Conservation (phyloP, 208 protist species). For the Angomonas ambiguus region DNA sequence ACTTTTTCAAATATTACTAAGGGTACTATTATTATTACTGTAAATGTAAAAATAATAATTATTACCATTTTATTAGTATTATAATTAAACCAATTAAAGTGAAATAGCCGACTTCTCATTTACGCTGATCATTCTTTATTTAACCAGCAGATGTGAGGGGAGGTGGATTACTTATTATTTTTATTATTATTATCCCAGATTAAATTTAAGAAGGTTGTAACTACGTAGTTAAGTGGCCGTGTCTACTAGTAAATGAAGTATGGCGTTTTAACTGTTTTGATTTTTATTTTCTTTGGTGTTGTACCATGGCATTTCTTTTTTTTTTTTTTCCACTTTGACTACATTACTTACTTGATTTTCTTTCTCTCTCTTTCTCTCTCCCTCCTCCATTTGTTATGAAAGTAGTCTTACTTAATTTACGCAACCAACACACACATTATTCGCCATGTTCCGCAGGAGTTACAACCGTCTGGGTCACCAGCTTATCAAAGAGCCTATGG, state of each 20-base stretch:
- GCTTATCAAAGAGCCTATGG: constrained; percentile 87
- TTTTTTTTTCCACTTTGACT: constrained; percentile 11
- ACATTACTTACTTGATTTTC: constrained; percentile 1
- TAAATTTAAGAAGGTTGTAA: no score
- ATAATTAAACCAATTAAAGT: no score
- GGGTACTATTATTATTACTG: constrained; percentile 16
- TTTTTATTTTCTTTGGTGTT: constrained; percentile 4
- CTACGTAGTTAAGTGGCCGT: no score
- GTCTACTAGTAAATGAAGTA: no score
- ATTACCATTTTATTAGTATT: background rate
- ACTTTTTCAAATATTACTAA: no score
- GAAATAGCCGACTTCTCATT: no score
- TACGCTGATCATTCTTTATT: no score
- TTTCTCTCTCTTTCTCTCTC: constrained; percentile 8
- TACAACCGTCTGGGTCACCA: constrained; percentile 64
- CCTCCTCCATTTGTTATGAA: background rate
- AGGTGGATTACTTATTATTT: no score
- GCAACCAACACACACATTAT: background rate
- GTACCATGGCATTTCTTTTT: constrained; percentile 1
- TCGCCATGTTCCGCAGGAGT: constrained; percentile 54
- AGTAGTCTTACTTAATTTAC: constrained; percentile 6
- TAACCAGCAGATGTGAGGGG: no score
- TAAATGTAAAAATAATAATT: constrained; percentile 15
- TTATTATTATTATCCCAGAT: no score
- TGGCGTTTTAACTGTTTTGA: no score